phyloP scores from a whole-genome alignment of 805 yeast species.

The Saturnispora sekii region DNA sequence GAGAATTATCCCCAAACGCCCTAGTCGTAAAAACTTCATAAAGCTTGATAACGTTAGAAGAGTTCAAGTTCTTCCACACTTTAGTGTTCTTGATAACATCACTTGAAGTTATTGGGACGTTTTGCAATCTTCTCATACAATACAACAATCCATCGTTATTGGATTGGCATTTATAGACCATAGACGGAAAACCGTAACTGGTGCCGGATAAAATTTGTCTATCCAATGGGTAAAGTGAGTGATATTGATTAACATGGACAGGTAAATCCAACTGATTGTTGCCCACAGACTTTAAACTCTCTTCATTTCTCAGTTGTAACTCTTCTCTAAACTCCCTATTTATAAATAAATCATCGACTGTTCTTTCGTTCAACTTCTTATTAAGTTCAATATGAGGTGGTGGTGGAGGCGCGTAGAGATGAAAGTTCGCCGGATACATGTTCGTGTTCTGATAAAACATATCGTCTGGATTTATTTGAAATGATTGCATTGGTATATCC shows the following conservation, averaged over 20 bases:
- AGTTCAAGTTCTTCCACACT: constrained; percentile 51
- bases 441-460: constrained; percentile 27
- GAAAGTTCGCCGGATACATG: constrained; percentile 60
- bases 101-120: constrained; percentile 45
- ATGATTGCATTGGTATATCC: too few relatives aligned
- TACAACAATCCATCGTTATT: constrained; percentile 71
- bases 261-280: constrained; percentile 48
- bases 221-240: constrained; percentile 79
- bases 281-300: constrained; percentile 55
- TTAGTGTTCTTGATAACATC: constrained; percentile 50
- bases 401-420: constrained; percentile 83
- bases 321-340: constrained; percentile 63
- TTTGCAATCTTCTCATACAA: constrained; percentile 65
- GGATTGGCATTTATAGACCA: constrained; percentile 72
- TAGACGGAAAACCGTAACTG: constrained; percentile 45
- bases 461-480: constrained; percentile 14
- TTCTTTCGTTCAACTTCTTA: constrained; percentile 61
- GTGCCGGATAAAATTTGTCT: constrained; percentile 30
- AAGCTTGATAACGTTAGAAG: constrained; percentile 54
- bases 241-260: constrained; percentile 70
- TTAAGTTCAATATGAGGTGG: constrained; percentile 59
- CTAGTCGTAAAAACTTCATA: constrained; percentile 81
- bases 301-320: constrained; percentile 67
- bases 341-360: constrained; percentile 59
- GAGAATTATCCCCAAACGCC: constrained; percentile 71